phyloP scores from a whole-genome alignment of 1,284 basidiomycete genomes.

The Trametes sp. region DNA sequence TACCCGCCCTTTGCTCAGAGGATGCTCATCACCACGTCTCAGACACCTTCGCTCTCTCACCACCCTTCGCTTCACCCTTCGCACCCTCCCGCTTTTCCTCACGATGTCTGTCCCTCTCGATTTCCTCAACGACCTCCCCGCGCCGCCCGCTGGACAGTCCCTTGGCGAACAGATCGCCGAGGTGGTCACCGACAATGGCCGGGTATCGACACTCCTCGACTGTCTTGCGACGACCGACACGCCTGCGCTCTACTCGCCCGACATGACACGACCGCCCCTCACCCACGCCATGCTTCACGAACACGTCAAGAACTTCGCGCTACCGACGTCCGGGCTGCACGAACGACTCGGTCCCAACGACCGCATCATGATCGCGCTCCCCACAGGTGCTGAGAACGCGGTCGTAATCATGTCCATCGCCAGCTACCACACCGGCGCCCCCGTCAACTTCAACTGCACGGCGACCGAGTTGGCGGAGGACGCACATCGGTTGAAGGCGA shows the following conservation, averaged over 20 bases:
- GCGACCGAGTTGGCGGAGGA: conserved; percentile 51
- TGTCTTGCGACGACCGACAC: conserved; percentile 44
- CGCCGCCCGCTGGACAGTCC: conserved; percentile 37
- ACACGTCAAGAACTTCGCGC: conserved; percentile 47
- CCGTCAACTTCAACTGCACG: conserved; percentile 54
- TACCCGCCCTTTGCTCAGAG: not conserved
- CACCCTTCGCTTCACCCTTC: not conserved
- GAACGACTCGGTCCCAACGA: conserved; percentile 48
- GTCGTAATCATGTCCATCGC: conserved; percentile 50
- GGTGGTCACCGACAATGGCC: conserved; percentile 38
- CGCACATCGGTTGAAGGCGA: conserved; percentile 45
- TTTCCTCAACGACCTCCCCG: conserved; percentile 39
- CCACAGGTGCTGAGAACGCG: conserved; percentile 55
- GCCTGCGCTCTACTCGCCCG: conserved; percentile 47
- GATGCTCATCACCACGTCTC: conserved; percentile 1
- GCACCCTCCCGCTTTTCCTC: conserved; percentile 2
- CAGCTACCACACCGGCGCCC: conserved; percentile 52
- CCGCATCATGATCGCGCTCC: conserved; percentile 51
- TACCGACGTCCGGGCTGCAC: conserved; percentile 44
- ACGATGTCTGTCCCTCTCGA: conserved; percentile 46
- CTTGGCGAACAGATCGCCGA: conserved; percentile 47
- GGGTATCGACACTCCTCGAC: conserved; percentile 47
- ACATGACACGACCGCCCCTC: conserved; percentile 38
- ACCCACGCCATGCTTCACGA: conserved; percentile 44
- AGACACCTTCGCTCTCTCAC: not conserved